Evolutionary conservation across 371 early-diverging fungal species (phyloP), one percentile per base, ranked within the genome.

Genomic region (Saksenaea oblongispora): DNA sequence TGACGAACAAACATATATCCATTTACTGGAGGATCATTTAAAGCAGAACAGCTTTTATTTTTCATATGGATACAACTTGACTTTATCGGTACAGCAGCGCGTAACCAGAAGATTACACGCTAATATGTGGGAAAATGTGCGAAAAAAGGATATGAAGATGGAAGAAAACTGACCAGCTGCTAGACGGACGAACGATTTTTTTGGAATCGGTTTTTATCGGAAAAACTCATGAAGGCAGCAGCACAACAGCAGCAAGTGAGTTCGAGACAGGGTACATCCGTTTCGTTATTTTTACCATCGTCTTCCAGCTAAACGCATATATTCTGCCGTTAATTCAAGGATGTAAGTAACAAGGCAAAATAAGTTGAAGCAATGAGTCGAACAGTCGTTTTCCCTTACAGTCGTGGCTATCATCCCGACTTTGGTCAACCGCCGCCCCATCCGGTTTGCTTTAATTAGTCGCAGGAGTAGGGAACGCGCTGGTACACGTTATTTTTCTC

Each of bases 261-360:
- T 51, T 39, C 14, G 11, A 28, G 2, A 8, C 36, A 8, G 18
- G 7, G 11, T 37, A 35, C 22, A 10, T 61, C 31, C 1, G 51
- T 18, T 18, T 36, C 28, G 34, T 42, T 37, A 47, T 34, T 51
- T 24, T 24, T 13, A 58, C 4, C 57, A 54, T 2, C 11, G 14
- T 31, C 44, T 34, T 60, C 13, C 56, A 93, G 90, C 62, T 89
- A 18, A 80, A 83, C 62, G 75, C 76, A 26, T 98, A 93, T 75
- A 93, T 96, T 17, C 69, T 96, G 44, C 98, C 97, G 8, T 77
- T 98, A 39, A 88, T 96, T 26, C 91, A 92, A 74, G 98, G 98
- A 63, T 95, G 92, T 91, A 83, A 78, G 86, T 73, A n/a, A 4
- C 13, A n/a, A n/a, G 14, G 31, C 2, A 31, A 31, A 31, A 31